Percentiles rank a stretch among this genome's conserved stretches.
Evolutionary conservation across 2,329 filamentous ascomycete species (phyloP).

Genomic region (Fusarium liriodendri): DNA sequence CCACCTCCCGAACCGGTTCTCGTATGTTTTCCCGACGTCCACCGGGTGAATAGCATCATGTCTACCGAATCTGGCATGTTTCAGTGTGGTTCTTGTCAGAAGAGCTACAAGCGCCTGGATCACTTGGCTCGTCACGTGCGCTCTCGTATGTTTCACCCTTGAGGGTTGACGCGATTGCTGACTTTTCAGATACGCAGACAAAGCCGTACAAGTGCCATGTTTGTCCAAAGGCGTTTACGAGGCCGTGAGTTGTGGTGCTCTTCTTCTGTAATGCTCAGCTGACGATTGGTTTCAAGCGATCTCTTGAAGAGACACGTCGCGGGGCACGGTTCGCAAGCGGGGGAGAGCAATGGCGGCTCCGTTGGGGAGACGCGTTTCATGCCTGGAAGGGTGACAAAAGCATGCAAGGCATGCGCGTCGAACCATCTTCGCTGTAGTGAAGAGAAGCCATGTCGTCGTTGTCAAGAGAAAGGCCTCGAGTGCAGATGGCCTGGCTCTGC

Average conservation of each 20-base stretch:
- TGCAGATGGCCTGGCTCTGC: conserved; percentile 39
- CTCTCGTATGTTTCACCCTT: conserved; percentile 41
- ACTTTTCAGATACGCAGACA: conserved; percentile 45
- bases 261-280: not conserved
- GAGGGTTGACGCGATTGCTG: not conserved
- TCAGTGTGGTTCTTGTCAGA: conserved; percentile 44
- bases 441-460: conserved; percentile 46
- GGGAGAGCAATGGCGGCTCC: not conserved
- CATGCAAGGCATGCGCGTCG: conserved; percentile 44
- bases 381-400: conserved; percentile 41
- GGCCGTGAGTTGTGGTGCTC: conserved; percentile 36
- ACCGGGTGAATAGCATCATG: conserved; percentile 5
- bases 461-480: conserved; percentile 41
- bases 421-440: conserved; percentile 47
- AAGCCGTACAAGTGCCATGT: conserved; percentile 46
- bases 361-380: conserved; percentile 20
- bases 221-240: conserved; percentile 46
- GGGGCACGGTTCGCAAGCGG: conserved; percentile 32
- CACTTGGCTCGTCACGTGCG: conserved; percentile 49
- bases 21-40: not conserved
- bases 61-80: conserved; percentile 37
- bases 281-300: conserved; percentile 32
- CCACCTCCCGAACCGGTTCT: not conserved
- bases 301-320: conserved; percentile 41
- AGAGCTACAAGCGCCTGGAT: conserved; percentile 45